phyloP scores from a whole-genome alignment of 768 basidiomycete genomes.

The Mycena filopes region DNA sequence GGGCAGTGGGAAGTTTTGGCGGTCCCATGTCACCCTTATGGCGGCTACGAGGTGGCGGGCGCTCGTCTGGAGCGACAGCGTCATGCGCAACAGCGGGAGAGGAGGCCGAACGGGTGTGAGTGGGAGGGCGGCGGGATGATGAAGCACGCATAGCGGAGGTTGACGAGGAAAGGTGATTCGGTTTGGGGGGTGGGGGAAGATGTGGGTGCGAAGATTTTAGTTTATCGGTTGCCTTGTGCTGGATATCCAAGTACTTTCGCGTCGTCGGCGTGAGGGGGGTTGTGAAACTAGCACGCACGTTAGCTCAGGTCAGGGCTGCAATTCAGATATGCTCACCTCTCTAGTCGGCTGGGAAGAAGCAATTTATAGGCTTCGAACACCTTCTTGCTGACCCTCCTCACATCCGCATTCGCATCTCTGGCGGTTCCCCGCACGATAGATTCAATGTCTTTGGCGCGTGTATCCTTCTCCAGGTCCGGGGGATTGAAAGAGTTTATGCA shows the following conservation, averaged over 20 bases:
- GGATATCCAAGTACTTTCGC: constrained; percentile 78
- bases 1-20: constrained; percentile 8
- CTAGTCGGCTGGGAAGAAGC: constrained; percentile 73
- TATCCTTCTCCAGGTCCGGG: constrained; percentile 79
- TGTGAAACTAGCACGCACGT: constrained; percentile 64
- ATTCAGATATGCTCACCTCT: constrained; percentile 55
- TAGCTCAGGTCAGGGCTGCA: background rate
- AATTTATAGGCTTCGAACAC: constrained; percentile 82
- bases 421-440: constrained; percentile 72
- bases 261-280: constrained; percentile 79
- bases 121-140: constrained; percentile 23
- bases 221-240: constrained; percentile 34
- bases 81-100: constrained; percentile 26
- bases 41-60: constrained; percentile 1
- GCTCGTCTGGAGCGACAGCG: background rate
- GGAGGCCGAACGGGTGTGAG: constrained; percentile 31
- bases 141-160: constrained; percentile 25
- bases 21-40: constrained; percentile 14
- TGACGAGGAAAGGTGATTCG: constrained; percentile 28
- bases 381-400: constrained; percentile 74
- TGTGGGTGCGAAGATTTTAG: constrained; percentile 8
- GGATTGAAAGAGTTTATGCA: constrained; percentile 83
- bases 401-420: constrained; percentile 79
- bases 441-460: constrained; percentile 74
- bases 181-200: constrained; percentile 16